Base-by-base conservation (phyloP, 176 grass and related monocot genomes). In the Avena insularis region DNA sequence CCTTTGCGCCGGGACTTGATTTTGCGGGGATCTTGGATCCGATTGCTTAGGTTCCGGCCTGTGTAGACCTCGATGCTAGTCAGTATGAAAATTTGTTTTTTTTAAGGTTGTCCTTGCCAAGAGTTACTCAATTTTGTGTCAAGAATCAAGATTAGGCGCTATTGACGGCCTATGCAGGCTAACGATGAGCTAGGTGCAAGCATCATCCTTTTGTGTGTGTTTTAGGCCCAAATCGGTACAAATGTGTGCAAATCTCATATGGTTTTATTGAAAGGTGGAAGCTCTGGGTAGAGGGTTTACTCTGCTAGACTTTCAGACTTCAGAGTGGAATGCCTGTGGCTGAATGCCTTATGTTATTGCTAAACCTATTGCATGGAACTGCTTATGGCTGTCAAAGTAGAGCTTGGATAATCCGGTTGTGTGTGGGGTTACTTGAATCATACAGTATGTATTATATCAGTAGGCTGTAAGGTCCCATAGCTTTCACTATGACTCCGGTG, bases 21-120 rank as follows among this genome's bases (percentile, higher is more conserved):
- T 69, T 83, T 88, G 2, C 15, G 20, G 70, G 59, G 80, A 64
- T 86, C 25, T 68, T 63, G 64, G 79, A 90, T 84, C 86, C 63
- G 80, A 77, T 82, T 54, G 35, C 8, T 5, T 80, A 82, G 21
- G 56, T 81, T 65, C 21, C 57, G 13, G n/a, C 21, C 9, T 70
- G 80, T 12, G 10, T 70, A 57, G 75, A 20, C 60, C 4, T 27
- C 50, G 31, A 48, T 36, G 53, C 19, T 59, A 86, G 4, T 35
- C 12, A 38, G 7, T 38, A 4, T 25, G 10, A 8, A 0, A 53
- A 55, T 35, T 74, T 53, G 3, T 70, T 82, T 8, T 10, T 4
- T 16, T 43, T 43, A 43, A 1, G 31, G 9, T 55, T 10, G 35
- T 50, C 25, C 65, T 25, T 55, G 60, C 15, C 17, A 75, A 68